These are phyloP conservation scores for Boletellus sp. DNA, from an alignment of 768 basidiomycete species.

Conservation along the genomic window DNA sequence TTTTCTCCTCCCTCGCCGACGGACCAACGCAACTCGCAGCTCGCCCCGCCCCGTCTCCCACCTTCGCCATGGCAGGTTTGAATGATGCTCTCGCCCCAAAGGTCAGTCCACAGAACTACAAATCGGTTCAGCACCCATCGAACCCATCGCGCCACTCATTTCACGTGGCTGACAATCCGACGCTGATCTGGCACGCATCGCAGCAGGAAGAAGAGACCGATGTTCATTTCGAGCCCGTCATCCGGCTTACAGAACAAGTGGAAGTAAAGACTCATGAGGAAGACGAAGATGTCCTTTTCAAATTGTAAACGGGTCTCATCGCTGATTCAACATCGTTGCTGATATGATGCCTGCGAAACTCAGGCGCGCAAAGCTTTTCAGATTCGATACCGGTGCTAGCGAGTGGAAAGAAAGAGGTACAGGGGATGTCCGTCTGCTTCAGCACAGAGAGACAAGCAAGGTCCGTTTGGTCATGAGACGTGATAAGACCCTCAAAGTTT, in stretches of 20 bases:
- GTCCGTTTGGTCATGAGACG: conserved; percentile 97
- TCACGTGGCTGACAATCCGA: conserved; percentile 19
- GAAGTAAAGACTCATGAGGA: conserved; percentile 95
- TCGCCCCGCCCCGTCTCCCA: not conserved
- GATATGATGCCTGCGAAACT: conserved; percentile 20
- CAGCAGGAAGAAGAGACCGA: conserved; percentile 73
- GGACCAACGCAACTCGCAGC: conserved; percentile 6
- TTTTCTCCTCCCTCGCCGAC: conserved; percentile 15
- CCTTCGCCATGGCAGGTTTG: conserved; percentile 50
- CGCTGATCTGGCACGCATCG: conserved; percentile 26
- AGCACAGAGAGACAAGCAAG: conserved; percentile 87
- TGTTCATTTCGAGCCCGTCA: conserved; percentile 92
- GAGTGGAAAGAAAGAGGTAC: conserved; percentile 99
- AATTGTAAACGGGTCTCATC: conserved; percentile 65
- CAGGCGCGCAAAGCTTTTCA: conserved; percentile 98
- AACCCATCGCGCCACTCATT: conserved; percentile 27
- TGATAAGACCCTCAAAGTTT: conserved; percentile 99
- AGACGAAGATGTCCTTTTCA: conserved; percentile 89
- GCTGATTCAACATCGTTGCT: not conserved
- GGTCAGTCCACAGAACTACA: conserved; percentile 40
- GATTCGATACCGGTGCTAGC: conserved; percentile 70
- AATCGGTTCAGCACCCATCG: conserved; percentile 17
- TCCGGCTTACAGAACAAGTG: conserved; percentile 93
- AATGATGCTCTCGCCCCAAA: conserved; percentile 68
- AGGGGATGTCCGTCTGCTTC: conserved; percentile 89